Conservation (phyloP, 1,284 basidiomycete genomes). For the Chiua sp. region DNA sequence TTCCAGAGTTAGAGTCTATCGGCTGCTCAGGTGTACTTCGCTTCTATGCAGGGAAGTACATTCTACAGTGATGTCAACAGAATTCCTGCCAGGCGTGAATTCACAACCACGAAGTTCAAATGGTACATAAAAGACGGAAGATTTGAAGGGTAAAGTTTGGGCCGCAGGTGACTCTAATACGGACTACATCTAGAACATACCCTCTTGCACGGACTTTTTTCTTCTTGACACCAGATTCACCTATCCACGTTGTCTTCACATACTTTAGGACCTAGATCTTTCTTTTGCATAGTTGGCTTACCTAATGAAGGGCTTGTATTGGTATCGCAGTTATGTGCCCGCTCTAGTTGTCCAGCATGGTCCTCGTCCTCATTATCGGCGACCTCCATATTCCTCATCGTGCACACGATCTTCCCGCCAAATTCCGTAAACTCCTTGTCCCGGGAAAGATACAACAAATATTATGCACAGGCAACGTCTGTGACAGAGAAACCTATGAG, state of each 20-base stretch:
- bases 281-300: slow-evolving; percentile 20
- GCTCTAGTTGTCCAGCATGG: slow-evolving; percentile 42
- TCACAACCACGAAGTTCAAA: slow-evolving; percentile 4
- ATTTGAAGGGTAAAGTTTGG: slow-evolving; percentile 1
- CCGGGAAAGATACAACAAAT: slow-evolving; percentile 99
- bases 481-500: slow-evolving; percentile 97
- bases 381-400: slow-evolving; percentile 94
- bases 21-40: slow-evolving; percentile 17
- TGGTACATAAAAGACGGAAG: slow-evolving; percentile 6
- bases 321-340: neutral
- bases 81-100: slow-evolving; percentile 3
- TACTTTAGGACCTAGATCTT: no score
- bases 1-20: slow-evolving; percentile 23
- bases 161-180: slow-evolving; percentile 4
- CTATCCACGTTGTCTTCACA: neutral
- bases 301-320: slow-evolving; percentile 21
- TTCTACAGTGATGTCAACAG: slow-evolving; percentile 26
- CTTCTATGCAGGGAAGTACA: slow-evolving; percentile 34
- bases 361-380: slow-evolving; percentile 93
- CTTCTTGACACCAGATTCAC: neutral
- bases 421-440: slow-evolving; percentile 97
- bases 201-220: neutral
- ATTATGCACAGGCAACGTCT: slow-evolving; percentile 97
- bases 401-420: slow-evolving; percentile 88
- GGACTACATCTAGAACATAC: slow-evolving; percentile 2